Conservation (phyloP, 2,329 filamentous ascomycete species). For the Thelonectria discophora region DNA sequence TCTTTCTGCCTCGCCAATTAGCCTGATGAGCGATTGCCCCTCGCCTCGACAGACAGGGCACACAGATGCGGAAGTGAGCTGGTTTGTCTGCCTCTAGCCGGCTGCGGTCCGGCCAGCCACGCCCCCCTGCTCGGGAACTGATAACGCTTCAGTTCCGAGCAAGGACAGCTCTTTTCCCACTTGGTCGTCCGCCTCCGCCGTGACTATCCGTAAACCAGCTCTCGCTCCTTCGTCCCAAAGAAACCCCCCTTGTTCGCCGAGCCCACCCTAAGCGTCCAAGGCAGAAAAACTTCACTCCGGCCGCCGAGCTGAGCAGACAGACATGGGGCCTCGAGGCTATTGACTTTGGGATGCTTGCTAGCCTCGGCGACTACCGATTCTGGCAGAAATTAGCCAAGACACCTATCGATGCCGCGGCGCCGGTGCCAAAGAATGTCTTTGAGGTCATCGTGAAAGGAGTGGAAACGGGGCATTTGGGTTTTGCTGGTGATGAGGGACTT, state of each 20-base stretch:
- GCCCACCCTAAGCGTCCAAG: no score
- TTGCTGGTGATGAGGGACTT: no score
- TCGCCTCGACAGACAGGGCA: background rate
- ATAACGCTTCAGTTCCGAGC: background rate
- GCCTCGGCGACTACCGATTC: background rate
- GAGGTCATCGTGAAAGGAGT: conserved; percentile 1
- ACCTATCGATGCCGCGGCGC: background rate
- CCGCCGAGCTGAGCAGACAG: conserved; percentile 3
- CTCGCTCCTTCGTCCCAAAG: background rate
- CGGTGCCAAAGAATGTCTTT: background rate
- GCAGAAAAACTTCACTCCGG: no score
- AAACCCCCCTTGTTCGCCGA: no score
- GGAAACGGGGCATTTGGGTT: no score
- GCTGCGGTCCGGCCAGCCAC: background rate
- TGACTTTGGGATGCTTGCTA: background rate
- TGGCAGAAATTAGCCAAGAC: background rate
- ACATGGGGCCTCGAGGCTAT: background rate
- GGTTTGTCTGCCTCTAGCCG: background rate
- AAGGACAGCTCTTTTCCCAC: background rate
- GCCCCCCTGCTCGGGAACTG: background rate
- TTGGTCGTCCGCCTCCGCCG: background rate
- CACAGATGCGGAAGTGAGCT: background rate
- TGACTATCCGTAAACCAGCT: background rate
- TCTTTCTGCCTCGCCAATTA: no score
- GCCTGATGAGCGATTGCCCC: no score